phyloP scores from a whole-genome alignment of 1,284 basidiomycete species.

The Coniferiporia weirii region DNA sequence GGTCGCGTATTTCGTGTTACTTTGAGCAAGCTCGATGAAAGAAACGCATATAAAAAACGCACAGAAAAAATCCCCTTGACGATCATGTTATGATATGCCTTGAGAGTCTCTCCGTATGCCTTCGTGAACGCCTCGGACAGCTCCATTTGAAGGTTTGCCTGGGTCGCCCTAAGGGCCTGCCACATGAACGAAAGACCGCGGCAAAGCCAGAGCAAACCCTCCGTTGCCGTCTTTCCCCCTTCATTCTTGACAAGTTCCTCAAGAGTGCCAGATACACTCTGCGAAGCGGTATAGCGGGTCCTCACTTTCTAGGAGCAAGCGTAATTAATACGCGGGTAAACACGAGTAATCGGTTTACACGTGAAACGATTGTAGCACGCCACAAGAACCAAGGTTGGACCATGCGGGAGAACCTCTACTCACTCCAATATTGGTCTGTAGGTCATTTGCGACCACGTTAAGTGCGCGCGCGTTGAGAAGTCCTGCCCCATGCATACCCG shows the following conservation, averaged over 20 bases:
- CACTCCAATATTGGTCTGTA: constrained; percentile 91
- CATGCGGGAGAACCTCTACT: constrained; percentile 24
- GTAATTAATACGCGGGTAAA: not conserved
- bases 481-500: constrained; percentile 43
- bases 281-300: constrained; percentile 66
- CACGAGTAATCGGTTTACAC: constrained; percentile 17
- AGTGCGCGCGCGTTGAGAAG: constrained; percentile 89
- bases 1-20: no score
- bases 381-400: not conserved
- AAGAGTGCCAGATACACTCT: constrained; percentile 69
- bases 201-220: constrained; percentile 89
- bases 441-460: constrained; percentile 77
- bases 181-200: constrained; percentile 91
- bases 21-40: not conserved
- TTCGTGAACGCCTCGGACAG: constrained; percentile 75
- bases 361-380: not conserved
- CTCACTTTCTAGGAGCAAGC: constrained; percentile 73
- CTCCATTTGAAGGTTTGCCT: constrained; percentile 66
- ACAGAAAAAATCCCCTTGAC: constrained; percentile 83
- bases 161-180: constrained; percentile 71
- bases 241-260: constrained; percentile 86
- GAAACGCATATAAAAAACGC: constrained; percentile 32
- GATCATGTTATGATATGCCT: constrained; percentile 85
- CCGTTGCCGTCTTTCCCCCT: constrained; percentile 86
- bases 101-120: constrained; percentile 81